Evolutionary conservation across 2,329 filamentous ascomycete species (phyloP).

Genomic region (Bipolaris gigantea): DNA sequence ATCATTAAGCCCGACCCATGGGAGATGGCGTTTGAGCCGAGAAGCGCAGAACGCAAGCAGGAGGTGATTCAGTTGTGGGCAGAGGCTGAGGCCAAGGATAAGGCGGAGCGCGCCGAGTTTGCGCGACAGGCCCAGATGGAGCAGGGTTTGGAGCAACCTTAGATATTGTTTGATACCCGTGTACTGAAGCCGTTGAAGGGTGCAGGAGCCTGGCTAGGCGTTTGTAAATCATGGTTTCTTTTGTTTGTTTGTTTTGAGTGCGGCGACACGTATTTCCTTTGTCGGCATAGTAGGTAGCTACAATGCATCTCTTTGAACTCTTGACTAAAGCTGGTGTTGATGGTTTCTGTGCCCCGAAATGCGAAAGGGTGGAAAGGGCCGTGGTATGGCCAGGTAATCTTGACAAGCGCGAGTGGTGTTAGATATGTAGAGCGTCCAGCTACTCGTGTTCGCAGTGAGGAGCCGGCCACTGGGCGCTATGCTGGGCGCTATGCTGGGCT

Average conservation of each 20-base stretch:
- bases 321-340: background rate
- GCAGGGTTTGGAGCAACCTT: slow-evolving; percentile 12
- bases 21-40: slow-evolving; percentile 57
- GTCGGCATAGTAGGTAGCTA: background rate
- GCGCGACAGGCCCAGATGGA: slow-evolving; percentile 27
- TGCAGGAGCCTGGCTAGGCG: slow-evolving; percentile 3
- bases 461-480: slow-evolving; percentile 2
- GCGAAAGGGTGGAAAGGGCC: background rate
- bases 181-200: background rate
- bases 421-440: background rate
- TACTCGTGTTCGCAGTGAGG: slow-evolving; percentile 8
- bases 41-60: slow-evolving; percentile 47
- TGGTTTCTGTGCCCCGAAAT: no score
- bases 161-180: background rate
- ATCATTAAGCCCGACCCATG: slow-evolving; percentile 61
- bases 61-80: slow-evolving; percentile 39
- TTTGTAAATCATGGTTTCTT: background rate
- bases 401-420: background rate
- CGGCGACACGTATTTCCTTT: background rate
- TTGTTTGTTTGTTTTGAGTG: background rate
- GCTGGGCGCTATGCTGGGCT: background rate
- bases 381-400: background rate
- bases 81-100: slow-evolving; percentile 43
- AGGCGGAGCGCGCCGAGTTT: slow-evolving; percentile 42
- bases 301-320: background rate